Evolutionary conservation across 2,329 filamentous ascomycete genomes (phyloP).

Genomic region (Phialophora tarda): DNA sequence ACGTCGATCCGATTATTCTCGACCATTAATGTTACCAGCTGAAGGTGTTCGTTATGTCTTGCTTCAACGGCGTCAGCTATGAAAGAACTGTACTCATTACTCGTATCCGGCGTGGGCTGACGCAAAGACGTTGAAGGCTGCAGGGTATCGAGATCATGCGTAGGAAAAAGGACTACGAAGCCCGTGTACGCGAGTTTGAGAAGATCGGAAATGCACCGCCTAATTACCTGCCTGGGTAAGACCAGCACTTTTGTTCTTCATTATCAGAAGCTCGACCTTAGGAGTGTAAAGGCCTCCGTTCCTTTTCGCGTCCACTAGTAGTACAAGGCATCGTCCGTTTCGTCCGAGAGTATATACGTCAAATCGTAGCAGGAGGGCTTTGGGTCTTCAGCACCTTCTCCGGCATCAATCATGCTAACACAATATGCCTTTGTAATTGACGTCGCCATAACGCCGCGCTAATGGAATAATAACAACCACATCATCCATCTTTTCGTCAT

Average conservation of each 20-base stretch:
- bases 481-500: not conserved
- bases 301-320: not conserved
- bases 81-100: not conserved
- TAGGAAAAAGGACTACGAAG: not conserved
- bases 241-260: not conserved
- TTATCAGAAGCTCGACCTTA: not conserved
- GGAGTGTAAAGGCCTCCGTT: not conserved
- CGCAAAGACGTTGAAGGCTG: too few relatives aligned
- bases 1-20: not conserved
- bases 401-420: not conserved
- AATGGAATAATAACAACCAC: not conserved
- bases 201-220: not conserved
- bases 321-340: not conserved
- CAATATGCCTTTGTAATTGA: not conserved
- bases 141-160: too few relatives aligned
- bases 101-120: not conserved
- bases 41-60: not conserved
- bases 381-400: not conserved
- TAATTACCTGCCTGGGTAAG: not conserved
- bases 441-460: conserved; percentile 6
- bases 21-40: not conserved
- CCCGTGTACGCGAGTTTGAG: not conserved
- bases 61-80: not conserved
- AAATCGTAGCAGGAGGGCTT: not conserved
- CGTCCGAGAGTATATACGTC: not conserved